Percentiles rank a stretch among this genome's conserved stretches.
Conservation (phyloP, 1,139 yeast species). For the Meyerozyma guilliermondii region DNA sequence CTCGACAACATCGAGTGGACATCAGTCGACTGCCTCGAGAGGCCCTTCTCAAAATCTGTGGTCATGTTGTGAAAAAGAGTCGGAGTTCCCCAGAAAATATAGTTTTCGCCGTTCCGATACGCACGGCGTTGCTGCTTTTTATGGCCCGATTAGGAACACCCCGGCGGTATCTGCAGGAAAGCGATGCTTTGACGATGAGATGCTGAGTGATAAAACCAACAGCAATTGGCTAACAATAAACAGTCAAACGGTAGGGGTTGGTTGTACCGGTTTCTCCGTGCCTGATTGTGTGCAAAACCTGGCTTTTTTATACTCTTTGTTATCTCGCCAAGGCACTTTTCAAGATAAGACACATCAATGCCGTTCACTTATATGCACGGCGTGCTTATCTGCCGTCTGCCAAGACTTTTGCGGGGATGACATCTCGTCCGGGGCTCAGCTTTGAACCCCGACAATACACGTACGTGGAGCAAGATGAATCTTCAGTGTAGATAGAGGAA, state of each 20-base stretch:
- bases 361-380: neutral
- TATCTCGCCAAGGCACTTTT: neutral
- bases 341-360: neutral
- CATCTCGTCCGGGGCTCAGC: neutral
- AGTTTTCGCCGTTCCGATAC: neutral
- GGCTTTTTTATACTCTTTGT: neutral
- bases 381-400: neutral
- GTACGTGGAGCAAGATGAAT: too few species aligned
- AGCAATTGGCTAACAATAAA: neutral
- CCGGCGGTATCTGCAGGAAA: neutral
- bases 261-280: neutral
- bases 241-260: too few species aligned
- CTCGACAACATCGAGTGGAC: constrained; percentile 30
- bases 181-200: neutral
- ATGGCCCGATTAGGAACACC: neutral
- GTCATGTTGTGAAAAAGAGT: neutral
- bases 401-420: neutral
- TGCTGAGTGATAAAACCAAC: neutral
- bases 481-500: too few species aligned
- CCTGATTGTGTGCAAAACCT: neutral
- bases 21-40: constrained; percentile 10
- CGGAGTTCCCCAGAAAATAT: constrained; percentile 1
- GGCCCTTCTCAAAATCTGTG: neutral
- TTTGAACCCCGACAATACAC: too few species aligned
- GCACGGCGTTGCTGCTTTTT: neutral